phyloP scores from a whole-genome alignment of 345 rosid genomes.

The Pelargonium nanum region DNA sequence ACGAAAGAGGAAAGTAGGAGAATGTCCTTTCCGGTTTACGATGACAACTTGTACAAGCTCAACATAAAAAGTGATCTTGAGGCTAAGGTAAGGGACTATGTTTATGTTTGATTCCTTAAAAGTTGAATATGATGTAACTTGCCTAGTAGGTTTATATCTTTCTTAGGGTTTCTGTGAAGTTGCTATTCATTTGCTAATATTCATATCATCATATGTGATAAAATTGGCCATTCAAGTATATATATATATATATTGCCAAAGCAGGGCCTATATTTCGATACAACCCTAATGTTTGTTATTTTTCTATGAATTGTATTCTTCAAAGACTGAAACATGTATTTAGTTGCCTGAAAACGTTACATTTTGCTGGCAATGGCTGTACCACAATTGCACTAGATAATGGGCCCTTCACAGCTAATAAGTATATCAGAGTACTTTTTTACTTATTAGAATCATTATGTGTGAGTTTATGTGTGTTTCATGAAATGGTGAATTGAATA shows the following conservation, averaged over 20 bases:
- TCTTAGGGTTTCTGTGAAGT: not conserved
- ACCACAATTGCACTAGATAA: too few species aligned
- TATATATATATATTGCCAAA: not conserved
- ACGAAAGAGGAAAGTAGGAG: conserved; percentile 37
- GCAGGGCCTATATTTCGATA: not conserved
- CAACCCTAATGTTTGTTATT: too few species aligned
- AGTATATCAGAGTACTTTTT: too few species aligned
- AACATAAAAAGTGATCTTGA: conserved; percentile 63
- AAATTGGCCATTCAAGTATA: not conserved
- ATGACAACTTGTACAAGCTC: conserved; percentile 53
- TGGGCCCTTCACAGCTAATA: too few species aligned
- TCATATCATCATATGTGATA: not conserved
- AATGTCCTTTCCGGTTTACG: conserved; percentile 60
- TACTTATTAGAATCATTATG: too few species aligned
- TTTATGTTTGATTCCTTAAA: conserved; percentile 2
- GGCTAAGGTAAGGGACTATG: conserved; percentile 46
- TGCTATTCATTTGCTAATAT: not conserved
- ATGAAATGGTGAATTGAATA: too few species aligned
- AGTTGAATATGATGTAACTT: not conserved
- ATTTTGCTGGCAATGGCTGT: too few species aligned
- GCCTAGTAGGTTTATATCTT: not conserved
- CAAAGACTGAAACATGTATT: too few species aligned
- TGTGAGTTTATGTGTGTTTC: too few species aligned
- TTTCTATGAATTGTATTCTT: too few species aligned
- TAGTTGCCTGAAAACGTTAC: too few species aligned